Percentiles rank a stretch among this genome's conserved stretches.
Conservation (phyloP, 169 alveolate genomes). For the Perkinsus olseni region DNA sequence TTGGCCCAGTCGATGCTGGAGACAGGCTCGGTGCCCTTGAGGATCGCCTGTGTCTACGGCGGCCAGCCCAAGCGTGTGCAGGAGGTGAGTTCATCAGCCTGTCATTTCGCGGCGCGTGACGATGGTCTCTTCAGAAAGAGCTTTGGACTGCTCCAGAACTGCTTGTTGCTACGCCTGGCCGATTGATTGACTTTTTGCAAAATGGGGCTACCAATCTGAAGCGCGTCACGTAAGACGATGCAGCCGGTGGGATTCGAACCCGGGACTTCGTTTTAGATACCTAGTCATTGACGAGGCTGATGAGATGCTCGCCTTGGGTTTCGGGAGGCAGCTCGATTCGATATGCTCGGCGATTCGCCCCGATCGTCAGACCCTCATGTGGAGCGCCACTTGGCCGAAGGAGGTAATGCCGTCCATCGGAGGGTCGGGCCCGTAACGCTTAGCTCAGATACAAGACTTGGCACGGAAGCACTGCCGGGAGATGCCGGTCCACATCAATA, state of each 20-base stretch:
- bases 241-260: conserved; percentile 53
- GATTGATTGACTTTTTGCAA: conserved; percentile 80
- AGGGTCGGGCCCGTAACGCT: not conserved
- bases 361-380: conserved; percentile 71
- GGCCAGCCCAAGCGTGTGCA: conserved; percentile 54
- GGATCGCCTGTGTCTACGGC: conserved; percentile 78
- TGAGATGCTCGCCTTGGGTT: conserved; percentile 80
- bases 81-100: not conserved
- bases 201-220: conserved; percentile 31
- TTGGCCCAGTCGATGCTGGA: conserved; percentile 26
- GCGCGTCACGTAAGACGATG: conserved; percentile 61
- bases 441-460: not conserved
- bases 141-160: conserved; percentile 75
- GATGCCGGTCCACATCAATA: conserved; percentile 39
- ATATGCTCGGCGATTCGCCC: conserved; percentile 59
- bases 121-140: conserved; percentile 68
- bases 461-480: not conserved
- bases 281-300: conserved; percentile 89
- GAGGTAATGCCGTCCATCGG: conserved; percentile 48
- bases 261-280: conserved; percentile 58
- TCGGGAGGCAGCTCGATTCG: conserved; percentile 72
- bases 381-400: conserved; percentile 90
- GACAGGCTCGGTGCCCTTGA: conserved; percentile 2
- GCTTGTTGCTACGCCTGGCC: conserved; percentile 88
- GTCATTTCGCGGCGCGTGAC: conserved; percentile 51